phyloP scores from a whole-genome alignment of 805 yeast species.

The Clavispora fructus region DNA sequence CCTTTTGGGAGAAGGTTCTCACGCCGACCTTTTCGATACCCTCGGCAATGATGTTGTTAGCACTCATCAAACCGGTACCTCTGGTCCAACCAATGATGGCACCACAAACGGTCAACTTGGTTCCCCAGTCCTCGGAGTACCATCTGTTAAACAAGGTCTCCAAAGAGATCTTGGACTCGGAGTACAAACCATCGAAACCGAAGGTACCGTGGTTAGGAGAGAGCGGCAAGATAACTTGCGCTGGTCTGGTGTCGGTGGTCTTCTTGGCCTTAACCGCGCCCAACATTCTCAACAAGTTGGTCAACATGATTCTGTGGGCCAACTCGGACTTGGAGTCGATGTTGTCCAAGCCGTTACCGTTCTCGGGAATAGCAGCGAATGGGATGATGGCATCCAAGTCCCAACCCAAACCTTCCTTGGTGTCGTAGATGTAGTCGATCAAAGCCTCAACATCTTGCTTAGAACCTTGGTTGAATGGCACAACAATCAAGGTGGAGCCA shows the following conservation, averaged over 20 bases:
- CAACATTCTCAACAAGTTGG: conserved; percentile 85
- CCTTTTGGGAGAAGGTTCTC: conserved; percentile 96
- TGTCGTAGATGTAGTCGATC: conserved; percentile 77
- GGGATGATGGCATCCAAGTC: conserved; percentile 95
- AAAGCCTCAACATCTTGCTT: conserved; percentile 87
- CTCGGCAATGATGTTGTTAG: conserved; percentile 94
- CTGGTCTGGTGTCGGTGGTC: conserved; percentile 90
- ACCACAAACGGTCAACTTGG: conserved; percentile 94
- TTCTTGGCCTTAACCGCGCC: conserved; percentile 88
- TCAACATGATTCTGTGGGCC: conserved; percentile 98
- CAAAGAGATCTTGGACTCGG: conserved; percentile 92
- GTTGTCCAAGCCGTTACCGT: conserved; percentile 90
- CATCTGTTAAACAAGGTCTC: conserved; percentile 98
- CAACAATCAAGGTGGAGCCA: conserved; percentile 89
- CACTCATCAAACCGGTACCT: conserved; percentile 99
- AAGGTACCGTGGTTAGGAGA: conserved; percentile 99
- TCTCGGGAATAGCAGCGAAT: conserved; percentile 98
- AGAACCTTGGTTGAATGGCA: conserved; percentile 98
- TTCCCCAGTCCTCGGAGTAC: conserved; percentile 96
- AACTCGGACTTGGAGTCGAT: conserved; percentile 94
- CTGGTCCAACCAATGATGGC: conserved; percentile 99
- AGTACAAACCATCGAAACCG: conserved; percentile 96
- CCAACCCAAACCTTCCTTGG: conserved; percentile 94
- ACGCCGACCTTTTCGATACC: conserved; percentile 95
- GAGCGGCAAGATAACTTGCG: conserved; percentile 92